Base-by-base conservation (phyloP, 352 stramenopile species). In the Globisporangium camurandrum region DNA sequence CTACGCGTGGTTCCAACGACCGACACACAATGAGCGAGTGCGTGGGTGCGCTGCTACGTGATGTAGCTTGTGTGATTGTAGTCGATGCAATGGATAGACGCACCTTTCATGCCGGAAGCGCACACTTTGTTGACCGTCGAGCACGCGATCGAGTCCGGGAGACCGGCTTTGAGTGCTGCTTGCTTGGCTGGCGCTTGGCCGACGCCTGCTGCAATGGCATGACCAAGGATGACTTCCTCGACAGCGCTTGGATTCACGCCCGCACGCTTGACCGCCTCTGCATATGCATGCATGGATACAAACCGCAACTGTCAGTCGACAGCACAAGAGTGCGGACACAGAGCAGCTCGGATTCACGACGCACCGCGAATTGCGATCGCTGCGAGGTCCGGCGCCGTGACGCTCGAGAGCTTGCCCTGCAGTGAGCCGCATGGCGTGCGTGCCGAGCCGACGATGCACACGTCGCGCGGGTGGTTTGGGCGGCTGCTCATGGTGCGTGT, bases 101-200 rank as follows among this genome's bases (percentile, higher is more conserved):
- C 9, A 81, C 70, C 68, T 64, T 98, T 97, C 84, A 98, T 94
- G 44, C 88, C 88, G 1, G 71, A 93, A 5, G 88, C 95, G 67
- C 96, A 99, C 20, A 99, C 95, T 70, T 98, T 98, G 75, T 99
- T 99, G n/a, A 99, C 75, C 1, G 90, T 97, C 19, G 92, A 98
- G 63, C 91, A 98, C 17, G 94, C 77, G n/a, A 92, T 91, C 3
- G 59, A 68, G 42, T 71, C 54, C 2, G 76, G 73, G 16, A 98
- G 64, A 20, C 78, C 83, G 16, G 75, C 85, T 17, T 68, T 66
- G 22, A 89, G 51, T 4, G 69, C 75, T 16, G 94, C 92, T 65
- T 99, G 96, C 45, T 95, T 83, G 44, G 90, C 81, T 0, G 95
- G 96, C 19, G 95, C 89, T 66, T 98, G 96, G n/a, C 96, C 96